Conservation (phyloP, 1,139 yeast genomes). For the Ashbya aceris region DNA sequence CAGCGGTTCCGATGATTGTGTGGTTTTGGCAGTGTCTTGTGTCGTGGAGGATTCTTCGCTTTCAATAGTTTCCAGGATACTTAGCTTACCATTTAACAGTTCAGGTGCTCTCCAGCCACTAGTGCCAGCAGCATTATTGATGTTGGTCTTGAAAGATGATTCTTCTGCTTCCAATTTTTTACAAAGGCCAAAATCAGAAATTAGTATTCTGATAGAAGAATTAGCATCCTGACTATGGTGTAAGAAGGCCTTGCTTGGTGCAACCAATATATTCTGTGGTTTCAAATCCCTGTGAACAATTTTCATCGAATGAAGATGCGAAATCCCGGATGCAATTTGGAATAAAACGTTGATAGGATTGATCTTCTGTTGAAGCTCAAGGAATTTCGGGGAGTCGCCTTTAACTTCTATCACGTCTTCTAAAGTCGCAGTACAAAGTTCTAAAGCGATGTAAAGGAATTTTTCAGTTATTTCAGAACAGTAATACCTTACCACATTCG, state of each 20-base stretch:
- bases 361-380: slow-evolving; percentile 32
- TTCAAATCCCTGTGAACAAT: slow-evolving; percentile 93
- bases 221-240: slow-evolving; percentile 14
- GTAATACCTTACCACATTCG: slow-evolving; percentile 85
- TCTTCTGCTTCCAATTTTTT: slow-evolving; percentile 86
- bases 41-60: slow-evolving; percentile 8
- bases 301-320: slow-evolving; percentile 79
- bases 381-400: slow-evolving; percentile 29
- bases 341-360: slow-evolving; percentile 49
- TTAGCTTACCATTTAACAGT: slow-evolving; percentile 40
- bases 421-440: slow-evolving; percentile 78
- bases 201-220: slow-evolving; percentile 51
- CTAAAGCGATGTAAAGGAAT: slow-evolving; percentile 87
- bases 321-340: slow-evolving; percentile 79
- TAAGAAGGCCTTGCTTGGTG: slow-evolving; percentile 44
- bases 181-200: slow-evolving; percentile 94
- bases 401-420: slow-evolving; percentile 70
- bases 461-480: slow-evolving; percentile 85
- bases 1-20: slow-evolving; percentile 30
- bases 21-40: slow-evolving; percentile 36
- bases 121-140: slow-evolving; percentile 92
- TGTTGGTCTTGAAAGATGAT: slow-evolving; percentile 84
- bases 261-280: slow-evolving; percentile 90
- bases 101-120: slow-evolving; percentile 99
- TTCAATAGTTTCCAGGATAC: slow-evolving; percentile 3